Percentiles rank a stretch among this genome's conserved stretches.
These are phyloP conservation scores for Aaosphaeria arxii DNA, from an alignment of 2,329 filamentous ascomycete genomes.

Conservation along the genomic window DNA sequence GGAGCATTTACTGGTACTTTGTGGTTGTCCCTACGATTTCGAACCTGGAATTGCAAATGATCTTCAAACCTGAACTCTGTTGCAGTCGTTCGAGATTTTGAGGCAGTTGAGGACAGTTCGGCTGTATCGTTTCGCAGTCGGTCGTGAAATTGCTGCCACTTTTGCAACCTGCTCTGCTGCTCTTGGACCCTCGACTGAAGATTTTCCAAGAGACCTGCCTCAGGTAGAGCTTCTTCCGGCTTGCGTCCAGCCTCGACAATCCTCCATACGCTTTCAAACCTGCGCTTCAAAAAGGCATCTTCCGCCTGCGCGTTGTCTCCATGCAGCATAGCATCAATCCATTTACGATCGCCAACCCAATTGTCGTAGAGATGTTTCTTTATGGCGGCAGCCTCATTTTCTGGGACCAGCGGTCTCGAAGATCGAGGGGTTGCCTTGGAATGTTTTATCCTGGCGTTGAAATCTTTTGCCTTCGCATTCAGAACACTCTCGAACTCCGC, in stretches of 20 bases:
- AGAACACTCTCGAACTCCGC: constrained; percentile 63
- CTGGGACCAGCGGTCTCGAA: constrained; percentile 25
- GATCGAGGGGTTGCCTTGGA: constrained; percentile 23
- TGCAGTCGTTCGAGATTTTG: constrained; percentile 3
- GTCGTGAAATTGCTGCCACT: constrained; percentile 69
- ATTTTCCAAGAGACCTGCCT: constrained; percentile 62
- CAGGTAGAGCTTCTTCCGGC: constrained; percentile 53
- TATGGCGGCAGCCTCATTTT: constrained; percentile 38
- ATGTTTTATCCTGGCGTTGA: constrained; percentile 54
- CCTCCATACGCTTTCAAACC: constrained; percentile 71
- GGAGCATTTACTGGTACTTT: constrained; percentile 4
- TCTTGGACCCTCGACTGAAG: constrained; percentile 65
- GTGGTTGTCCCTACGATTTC: neutral
- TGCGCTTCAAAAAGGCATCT: constrained; percentile 62
- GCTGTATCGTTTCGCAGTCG: constrained; percentile 21
- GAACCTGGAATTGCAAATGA: constrained; percentile 21
- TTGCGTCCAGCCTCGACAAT: constrained; percentile 60
- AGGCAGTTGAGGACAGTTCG: neutral
- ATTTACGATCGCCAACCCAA: constrained; percentile 75
- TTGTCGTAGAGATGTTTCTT: constrained; percentile 64
- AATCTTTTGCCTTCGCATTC: constrained; percentile 58
- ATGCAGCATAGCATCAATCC: constrained; percentile 68
- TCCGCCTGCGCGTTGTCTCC: constrained; percentile 58
- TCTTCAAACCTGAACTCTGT: constrained; percentile 29
- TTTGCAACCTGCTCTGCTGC: constrained; percentile 66